Conservation (phyloP, 768 basidiomycete genomes). For the Boletellus emodensis region DNA sequence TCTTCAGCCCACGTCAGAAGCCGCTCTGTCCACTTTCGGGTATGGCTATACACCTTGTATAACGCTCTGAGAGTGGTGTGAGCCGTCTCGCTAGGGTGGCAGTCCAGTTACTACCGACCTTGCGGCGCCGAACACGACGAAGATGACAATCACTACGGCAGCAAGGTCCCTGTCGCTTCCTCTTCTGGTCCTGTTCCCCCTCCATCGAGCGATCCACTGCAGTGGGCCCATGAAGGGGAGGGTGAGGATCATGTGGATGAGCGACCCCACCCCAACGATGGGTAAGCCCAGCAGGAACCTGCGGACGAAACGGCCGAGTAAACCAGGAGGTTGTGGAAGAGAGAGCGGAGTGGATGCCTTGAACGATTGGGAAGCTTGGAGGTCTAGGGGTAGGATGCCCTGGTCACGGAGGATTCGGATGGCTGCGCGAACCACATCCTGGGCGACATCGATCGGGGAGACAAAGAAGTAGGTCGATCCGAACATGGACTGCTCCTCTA, state of each 20-base stretch:
- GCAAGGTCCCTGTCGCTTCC: conserved; percentile 59
- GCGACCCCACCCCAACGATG: conserved; percentile 69
- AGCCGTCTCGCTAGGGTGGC: conserved; percentile 4
- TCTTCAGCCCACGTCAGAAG: conserved; percentile 71
- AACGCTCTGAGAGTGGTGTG: conserved; percentile 49
- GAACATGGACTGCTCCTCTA: conserved; percentile 49
- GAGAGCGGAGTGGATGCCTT: conserved; percentile 15
- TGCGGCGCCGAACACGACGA: conserved; percentile 58
- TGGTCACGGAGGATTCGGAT: conserved; percentile 60
- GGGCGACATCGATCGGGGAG: conserved; percentile 54
- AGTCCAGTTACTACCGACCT: conserved; percentile 42
- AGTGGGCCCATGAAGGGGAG: conserved; percentile 62
- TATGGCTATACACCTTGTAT: conserved; percentile 64
- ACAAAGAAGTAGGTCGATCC: conserved; percentile 39
- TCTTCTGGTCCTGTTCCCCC: conserved; percentile 50
- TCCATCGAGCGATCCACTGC: conserved; percentile 65
- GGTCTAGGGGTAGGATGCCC: conserved; percentile 35
- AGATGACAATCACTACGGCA: conserved; percentile 57
- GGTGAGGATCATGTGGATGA: conserved; percentile 68
- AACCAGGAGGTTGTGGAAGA: conserved; percentile 36
- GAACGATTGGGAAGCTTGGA: conserved; percentile 14
- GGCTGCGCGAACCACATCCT: conserved; percentile 59
- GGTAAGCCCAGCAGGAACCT: conserved; percentile 78
- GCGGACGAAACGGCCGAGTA: conserved; percentile 54
- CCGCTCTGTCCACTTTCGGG: conserved; percentile 54